phyloP scores from a whole-genome alignment of 441 rosid genomes.

The Melastoma candidum region DNA sequence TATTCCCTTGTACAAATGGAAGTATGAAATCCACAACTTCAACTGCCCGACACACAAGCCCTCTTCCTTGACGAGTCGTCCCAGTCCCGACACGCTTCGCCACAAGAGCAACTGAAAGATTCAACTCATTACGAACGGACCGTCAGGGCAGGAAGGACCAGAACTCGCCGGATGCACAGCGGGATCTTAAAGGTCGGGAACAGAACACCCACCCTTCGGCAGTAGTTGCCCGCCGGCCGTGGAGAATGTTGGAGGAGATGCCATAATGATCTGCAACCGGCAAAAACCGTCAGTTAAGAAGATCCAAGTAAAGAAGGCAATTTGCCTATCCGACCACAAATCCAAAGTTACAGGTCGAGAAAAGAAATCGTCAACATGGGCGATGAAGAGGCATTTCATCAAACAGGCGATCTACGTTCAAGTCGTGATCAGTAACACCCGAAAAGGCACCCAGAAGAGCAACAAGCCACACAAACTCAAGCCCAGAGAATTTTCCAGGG shows the following conservation, averaged over 20 bases:
- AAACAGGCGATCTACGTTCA: too few species aligned
- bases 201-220: slow-evolving; percentile 17
- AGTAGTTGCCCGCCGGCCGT: slow-evolving; percentile 4
- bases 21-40: slow-evolving; percentile 21
- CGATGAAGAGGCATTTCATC: too few species aligned
- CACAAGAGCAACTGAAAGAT: slow-evolving; percentile 14
- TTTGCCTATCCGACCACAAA: too few species aligned
- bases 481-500: too few species aligned
- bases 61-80: slow-evolving; percentile 12
- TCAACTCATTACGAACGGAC: slow-evolving; percentile 5
- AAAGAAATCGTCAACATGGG: too few species aligned
- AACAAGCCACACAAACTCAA: too few species aligned
- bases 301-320: too few species aligned
- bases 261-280: slow-evolving; percentile 12
- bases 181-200: slow-evolving; percentile 18
- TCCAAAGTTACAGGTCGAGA: too few species aligned
- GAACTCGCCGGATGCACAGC: slow-evolving; percentile 14
- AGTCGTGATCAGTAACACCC: too few species aligned
- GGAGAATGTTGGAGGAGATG: slow-evolving; percentile 31
- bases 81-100: slow-evolving; percentile 13
- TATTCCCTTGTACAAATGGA: slow-evolving; percentile 29
- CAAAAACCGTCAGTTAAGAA: too few species aligned
- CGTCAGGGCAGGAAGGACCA: slow-evolving; percentile 10
- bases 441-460: too few species aligned
- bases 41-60: slow-evolving; percentile 29